Evolutionary conservation across 768 basidiomycete genomes (phyloP), one percentile per base, ranked within the genome.

Genomic region (Phylloporus sp.): DNA sequence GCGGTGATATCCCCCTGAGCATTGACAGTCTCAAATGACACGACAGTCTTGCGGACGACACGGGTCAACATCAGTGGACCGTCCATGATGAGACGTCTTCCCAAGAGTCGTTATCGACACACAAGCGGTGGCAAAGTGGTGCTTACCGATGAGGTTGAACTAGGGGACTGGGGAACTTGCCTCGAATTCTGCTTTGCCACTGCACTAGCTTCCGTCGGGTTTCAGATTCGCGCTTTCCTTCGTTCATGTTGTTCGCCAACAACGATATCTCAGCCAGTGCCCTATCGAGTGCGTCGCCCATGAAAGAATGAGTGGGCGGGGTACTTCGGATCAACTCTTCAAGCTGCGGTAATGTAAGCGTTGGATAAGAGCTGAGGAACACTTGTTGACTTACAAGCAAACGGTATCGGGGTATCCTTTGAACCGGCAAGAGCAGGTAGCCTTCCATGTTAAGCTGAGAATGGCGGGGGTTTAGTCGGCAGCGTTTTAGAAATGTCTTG

Each of bases 351-450:
- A 36, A 23, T 8, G 29, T 59, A 16, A 56, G 40, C 13, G 3
- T 49, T 36, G 46, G 8, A 22, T 22, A 52, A 18, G 41, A 27
- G 8, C 20, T 34, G 52, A 28, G 23, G 16, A 53, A 53, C 31
- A 53, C 52, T 39, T 29, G 52, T 26, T n/a, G n/a, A 75, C 85
- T 68, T 62, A 97, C 92, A 59, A 99, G 76, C 52, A 99, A 72
- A 53, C 90, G 84, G 73, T 99, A 99, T n/a, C 97, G 85, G 13
- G 97, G 97, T 63, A 99, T 90, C 47, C 97, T 84, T 66, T 99
- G 97, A 13, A 99, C 88, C 32, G 97, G 97, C 40, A 98, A 80
- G 8, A 99, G 78, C 20, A 99, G 73, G 66, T 98, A 98, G 4
- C 89, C 90, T 71, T 97, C 94, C 58, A 97, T 71, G 64, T 93